Evolutionary conservation across 305 asterid genomes (phyloP).

Genomic region (Solanum aculeatissimum): DNA sequence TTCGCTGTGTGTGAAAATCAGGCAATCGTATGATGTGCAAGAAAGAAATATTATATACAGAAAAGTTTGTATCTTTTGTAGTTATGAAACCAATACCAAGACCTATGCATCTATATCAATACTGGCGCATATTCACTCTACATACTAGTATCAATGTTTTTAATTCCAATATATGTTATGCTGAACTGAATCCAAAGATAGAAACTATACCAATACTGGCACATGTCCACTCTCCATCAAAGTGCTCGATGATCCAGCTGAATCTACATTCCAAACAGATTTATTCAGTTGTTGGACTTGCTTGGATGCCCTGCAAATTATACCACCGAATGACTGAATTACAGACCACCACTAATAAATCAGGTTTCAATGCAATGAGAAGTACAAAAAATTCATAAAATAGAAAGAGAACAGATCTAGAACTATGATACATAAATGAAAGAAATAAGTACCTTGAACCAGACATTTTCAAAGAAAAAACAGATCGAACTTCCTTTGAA

Average conservation of each 20-base stretch:
- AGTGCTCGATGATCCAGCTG: constrained; percentile 68
- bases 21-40: neutral
- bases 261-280: constrained; percentile 72
- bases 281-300: constrained; percentile 57
- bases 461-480: constrained; percentile 58
- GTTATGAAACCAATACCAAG: neutral
- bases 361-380: neutral
- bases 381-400: neutral
- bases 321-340: neutral
- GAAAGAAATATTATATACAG: neutral
- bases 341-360: neutral
- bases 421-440: neutral
- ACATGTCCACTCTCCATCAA: constrained; percentile 73
- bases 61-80: neutral
- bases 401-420: neutral
- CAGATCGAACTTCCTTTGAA: constrained; percentile 82
- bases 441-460: constrained; percentile 50
- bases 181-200: neutral
- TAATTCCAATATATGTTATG: neutral
- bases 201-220: constrained; percentile 41
- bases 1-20: neutral
- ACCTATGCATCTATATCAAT: neutral
- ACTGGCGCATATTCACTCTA: neutral
- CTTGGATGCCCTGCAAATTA: constrained; percentile 51
- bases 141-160: neutral